A percentile compares a stretch with the other conserved stretches of the same genome.
These are phyloP conservation scores for Lichtheimia hyalospora DNA, from an alignment of 371 early-diverging fungal genomes.

Conservation along the genomic window DNA sequence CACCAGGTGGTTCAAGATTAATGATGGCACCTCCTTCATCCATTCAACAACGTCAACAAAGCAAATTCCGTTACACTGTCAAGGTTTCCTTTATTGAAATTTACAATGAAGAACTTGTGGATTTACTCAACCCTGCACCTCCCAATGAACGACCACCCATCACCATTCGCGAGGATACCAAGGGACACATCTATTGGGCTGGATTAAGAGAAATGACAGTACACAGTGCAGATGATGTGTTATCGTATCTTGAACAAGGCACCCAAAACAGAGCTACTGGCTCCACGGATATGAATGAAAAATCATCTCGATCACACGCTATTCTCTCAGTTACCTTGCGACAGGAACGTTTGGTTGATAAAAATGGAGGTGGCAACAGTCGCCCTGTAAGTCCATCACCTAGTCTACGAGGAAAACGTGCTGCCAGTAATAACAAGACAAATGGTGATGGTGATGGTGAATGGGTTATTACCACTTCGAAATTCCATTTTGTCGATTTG, in stretches of 20 bases:
- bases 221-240: constrained; percentile 72
- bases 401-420: not conserved
- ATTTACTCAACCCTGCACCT: constrained; percentile 68
- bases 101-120: constrained; percentile 97
- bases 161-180: constrained; percentile 91
- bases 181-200: constrained; percentile 87
- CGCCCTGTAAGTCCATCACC: constrained; percentile 28
- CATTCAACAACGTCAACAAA: not conserved
- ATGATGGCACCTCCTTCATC: constrained; percentile 7
- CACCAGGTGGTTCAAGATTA: constrained; percentile 5
- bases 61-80: constrained; percentile 40
- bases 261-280: constrained; percentile 88
- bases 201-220: constrained; percentile 86
- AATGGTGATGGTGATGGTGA: constrained; percentile 38
- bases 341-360: constrained; percentile 58
- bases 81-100: constrained; percentile 86
- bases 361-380: constrained; percentile 10
- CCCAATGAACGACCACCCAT: constrained; percentile 62
- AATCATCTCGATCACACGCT: constrained; percentile 96
- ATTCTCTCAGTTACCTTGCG: constrained; percentile 89
- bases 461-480: constrained; percentile 71
- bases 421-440: not conserved
- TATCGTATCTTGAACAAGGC: constrained; percentile 71
- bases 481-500: constrained; percentile 99
- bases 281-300: constrained; percentile 97